phyloP scores from a whole-genome alignment of 352 stramenopile species.

The Phytophthora foliorum region DNA sequence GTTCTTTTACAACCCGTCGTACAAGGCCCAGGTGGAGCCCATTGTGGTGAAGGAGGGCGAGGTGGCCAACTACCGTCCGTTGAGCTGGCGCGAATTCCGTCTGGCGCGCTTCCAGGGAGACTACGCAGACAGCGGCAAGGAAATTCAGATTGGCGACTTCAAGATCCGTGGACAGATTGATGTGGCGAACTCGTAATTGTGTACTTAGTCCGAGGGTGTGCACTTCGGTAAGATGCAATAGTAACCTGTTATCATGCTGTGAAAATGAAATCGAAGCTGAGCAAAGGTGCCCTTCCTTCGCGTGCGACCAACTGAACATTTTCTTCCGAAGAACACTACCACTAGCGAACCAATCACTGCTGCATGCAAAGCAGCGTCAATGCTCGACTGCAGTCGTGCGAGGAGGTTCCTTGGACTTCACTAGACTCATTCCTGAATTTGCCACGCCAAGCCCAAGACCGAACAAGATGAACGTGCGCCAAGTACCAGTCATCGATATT shows the following conservation, averaged over 20 bases:
- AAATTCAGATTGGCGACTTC: slow-evolving; percentile 94
- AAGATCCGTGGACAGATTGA: slow-evolving; percentile 27
- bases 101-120: slow-evolving; percentile 91
- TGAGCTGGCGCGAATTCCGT: slow-evolving; percentile 93
- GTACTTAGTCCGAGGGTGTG: background rate
- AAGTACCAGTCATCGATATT: slow-evolving; percentile 71
- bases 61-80: slow-evolving; percentile 68
- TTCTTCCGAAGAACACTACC: slow-evolving; percentile 1
- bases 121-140: slow-evolving; percentile 92
- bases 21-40: slow-evolving; percentile 67
- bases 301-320: too few relatives aligned
- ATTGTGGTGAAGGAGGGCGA: slow-evolving; percentile 56
- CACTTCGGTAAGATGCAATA: background rate
- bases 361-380: background rate
- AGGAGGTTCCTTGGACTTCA: too few relatives aligned
- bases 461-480: slow-evolving; percentile 31
- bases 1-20: slow-evolving; percentile 82
- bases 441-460: background rate
- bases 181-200: slow-evolving; percentile 2
- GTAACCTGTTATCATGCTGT: background rate
- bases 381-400: background rate
- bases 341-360: slow-evolving; percentile 1
- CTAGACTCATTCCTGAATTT: slow-evolving; percentile 10
- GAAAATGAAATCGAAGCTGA: background rate
- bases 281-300: too few relatives aligned